Percentiles rank a stretch among this genome's conserved stretches.
phyloP scores from a whole-genome alignment of 1,139 yeast genomes.

The Geotrichum reessii region DNA sequence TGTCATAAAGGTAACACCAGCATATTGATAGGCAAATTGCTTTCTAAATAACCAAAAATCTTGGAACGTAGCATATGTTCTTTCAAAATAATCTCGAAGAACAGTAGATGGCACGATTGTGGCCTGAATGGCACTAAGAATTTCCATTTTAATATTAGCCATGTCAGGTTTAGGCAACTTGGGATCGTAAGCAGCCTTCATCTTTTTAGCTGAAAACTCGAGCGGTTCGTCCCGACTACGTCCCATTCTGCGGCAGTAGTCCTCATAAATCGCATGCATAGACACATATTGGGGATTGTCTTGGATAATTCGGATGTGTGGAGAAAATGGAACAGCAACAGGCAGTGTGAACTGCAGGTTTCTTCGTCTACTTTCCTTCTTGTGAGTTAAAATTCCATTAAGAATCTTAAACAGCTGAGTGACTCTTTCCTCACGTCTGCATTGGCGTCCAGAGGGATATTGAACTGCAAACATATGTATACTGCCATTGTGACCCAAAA shows the following conservation, averaged over 20 bases:
- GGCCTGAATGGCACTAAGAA: constrained; percentile 82
- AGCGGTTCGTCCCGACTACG: constrained; percentile 87
- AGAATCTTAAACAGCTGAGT: constrained; percentile 86
- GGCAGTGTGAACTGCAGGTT: constrained; percentile 84
- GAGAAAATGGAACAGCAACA: constrained; percentile 87
- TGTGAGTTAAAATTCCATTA: constrained; percentile 70
- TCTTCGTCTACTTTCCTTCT: constrained; percentile 84
- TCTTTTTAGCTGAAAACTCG: constrained; percentile 75
- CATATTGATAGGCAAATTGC: constrained; percentile 91
- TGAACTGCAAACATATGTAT: constrained; percentile 91
- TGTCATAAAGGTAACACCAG: constrained; percentile 89
- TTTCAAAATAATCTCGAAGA: constrained; percentile 61
- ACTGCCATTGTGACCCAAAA: constrained; percentile 91
- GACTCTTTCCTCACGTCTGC: constrained; percentile 92
- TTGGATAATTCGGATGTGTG: constrained; percentile 85
- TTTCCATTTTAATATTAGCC: constrained; percentile 83
- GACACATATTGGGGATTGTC: constrained; percentile 76
- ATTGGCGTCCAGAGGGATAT: constrained; percentile 96
- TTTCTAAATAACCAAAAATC: constrained; percentile 97
- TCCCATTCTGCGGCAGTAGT: constrained; percentile 67
- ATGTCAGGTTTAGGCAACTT: constrained; percentile 88
- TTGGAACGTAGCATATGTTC: constrained; percentile 69
- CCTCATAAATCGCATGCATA: constrained; percentile 83
- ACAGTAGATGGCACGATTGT: constrained; percentile 81
- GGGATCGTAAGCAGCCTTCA: constrained; percentile 90